A percentile compares a stretch with the other conserved stretches of the same genome.
Evolutionary conservation across 495 filamentous ascomycete genomes (phyloP).

Genomic region (Tuber melanosporum): DNA sequence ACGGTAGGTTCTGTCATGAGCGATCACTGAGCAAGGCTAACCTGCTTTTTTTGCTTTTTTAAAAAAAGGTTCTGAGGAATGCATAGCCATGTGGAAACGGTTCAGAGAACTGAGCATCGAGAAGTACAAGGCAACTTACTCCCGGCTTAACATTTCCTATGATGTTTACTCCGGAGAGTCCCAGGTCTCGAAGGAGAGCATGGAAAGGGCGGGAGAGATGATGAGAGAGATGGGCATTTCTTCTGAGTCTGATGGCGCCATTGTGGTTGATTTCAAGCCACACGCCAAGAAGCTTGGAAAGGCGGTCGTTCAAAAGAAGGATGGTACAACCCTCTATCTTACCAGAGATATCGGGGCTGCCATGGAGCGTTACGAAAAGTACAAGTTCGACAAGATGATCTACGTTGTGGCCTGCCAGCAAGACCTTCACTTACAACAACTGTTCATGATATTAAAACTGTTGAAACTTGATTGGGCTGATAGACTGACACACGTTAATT

Average conservation of each 20-base stretch:
- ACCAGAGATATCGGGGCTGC: slow-evolving; percentile 62
- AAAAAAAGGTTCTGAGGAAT: slow-evolving; percentile 53
- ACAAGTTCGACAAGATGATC: slow-evolving; percentile 64
- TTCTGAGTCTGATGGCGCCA: slow-evolving; percentile 77
- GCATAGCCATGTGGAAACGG: slow-evolving; percentile 71
- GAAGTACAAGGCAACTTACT: slow-evolving; percentile 75
- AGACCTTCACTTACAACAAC: slow-evolving; percentile 56
- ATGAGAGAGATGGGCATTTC: slow-evolving; percentile 68
- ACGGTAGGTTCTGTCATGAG: slow-evolving; percentile 46
- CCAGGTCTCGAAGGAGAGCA: slow-evolving; percentile 75
- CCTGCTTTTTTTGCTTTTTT: too few species aligned
- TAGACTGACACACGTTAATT: slow-evolving; percentile 58
- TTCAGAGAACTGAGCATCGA: slow-evolving; percentile 87
- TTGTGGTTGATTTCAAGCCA: slow-evolving; percentile 81
- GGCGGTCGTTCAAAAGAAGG: slow-evolving; percentile 54
- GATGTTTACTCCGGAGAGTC: slow-evolving; percentile 93
- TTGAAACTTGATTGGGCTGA: slow-evolving; percentile 55
- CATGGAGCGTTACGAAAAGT: slow-evolving; percentile 54
- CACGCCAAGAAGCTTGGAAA: slow-evolving; percentile 56
- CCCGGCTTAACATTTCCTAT: slow-evolving; percentile 82
- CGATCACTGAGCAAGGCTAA: slow-evolving; percentile 5
- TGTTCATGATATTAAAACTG: slow-evolving; percentile 60
- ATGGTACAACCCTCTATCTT: slow-evolving; percentile 59
- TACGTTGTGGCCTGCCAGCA: slow-evolving; percentile 59
- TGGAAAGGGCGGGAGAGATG: slow-evolving; percentile 59